Conservation (phyloP, 2,329 filamentous ascomycete genomes). For the Diaporthe vexans region DNA sequence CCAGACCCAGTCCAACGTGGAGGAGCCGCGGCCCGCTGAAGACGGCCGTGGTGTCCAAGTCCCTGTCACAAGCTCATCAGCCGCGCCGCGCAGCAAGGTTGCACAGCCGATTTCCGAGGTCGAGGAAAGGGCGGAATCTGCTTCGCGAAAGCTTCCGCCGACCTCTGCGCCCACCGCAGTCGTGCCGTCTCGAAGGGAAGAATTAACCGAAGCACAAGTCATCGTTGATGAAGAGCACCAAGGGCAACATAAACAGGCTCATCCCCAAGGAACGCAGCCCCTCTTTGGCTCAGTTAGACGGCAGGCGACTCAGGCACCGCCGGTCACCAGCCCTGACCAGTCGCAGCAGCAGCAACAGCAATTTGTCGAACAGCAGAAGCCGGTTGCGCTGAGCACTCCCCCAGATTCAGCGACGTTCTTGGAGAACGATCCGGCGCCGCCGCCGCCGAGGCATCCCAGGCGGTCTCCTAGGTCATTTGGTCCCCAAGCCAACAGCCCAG, state of each 20-base stretch:
- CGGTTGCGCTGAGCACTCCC: constrained; percentile 51
- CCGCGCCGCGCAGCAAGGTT: constrained; percentile 44
- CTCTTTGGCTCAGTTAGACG: constrained; percentile 45
- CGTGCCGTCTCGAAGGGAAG: constrained; percentile 4
- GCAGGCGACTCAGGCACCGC: constrained; percentile 44
- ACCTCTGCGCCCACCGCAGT: not conserved
- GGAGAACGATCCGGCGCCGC: constrained; percentile 51
- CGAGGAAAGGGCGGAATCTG: constrained; percentile 54
- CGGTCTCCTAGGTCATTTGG: constrained; percentile 36
- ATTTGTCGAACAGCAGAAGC: constrained; percentile 49
- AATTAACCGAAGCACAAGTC: not conserved
- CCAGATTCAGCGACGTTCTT: constrained; percentile 50
- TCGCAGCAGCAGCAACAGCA: constrained; percentile 11
- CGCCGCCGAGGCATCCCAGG: constrained; percentile 48
- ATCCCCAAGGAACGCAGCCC: constrained; percentile 39
- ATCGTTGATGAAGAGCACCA: not conserved
- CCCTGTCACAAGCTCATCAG: constrained; percentile 30
- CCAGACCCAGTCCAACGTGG: constrained; percentile 57
- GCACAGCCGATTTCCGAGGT: constrained; percentile 59
- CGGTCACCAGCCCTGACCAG: constrained; percentile 39
- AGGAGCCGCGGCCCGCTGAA: constrained; percentile 52
- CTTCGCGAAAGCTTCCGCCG: not conserved
- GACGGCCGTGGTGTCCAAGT: constrained; percentile 34
- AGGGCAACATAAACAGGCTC: constrained; percentile 17
- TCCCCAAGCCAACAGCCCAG: constrained; percentile 15